Base-by-base conservation (phyloP, 2,329 filamentous ascomycete genomes). In the Trichoderma koningii region DNA sequence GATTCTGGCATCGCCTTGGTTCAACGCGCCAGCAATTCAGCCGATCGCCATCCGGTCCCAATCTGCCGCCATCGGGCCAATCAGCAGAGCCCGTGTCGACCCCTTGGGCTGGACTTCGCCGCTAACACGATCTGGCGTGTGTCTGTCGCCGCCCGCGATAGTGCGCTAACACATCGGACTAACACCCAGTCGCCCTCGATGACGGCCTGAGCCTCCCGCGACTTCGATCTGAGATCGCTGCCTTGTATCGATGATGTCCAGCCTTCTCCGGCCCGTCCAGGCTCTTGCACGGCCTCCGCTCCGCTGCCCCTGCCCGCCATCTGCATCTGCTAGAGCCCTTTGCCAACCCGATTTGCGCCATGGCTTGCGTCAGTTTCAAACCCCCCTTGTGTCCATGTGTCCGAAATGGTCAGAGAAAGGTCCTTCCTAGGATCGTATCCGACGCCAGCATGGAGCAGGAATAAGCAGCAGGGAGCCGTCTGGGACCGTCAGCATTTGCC, bases 31-130 rank as follows among this genome's bases (percentile, higher is more conserved):
- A 53, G 30, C 51, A 28, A 55, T 23, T 34, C 6, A 26, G 23
- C 64, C 66, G 66, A 65, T 67, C 63, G 56, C 57, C 44, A 48
- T 65, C 38, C 9, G 23, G 14, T 9, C 26, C 42, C 21, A 42
- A 28, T 52, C 48, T 38, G 14, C 55, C 38, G 48, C 47, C 53
- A 66, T 66, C 65, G 65, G 28, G 34, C 65, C 64, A 66, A 66
- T 66, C 64, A 57, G 26, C 45, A n/a, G 21, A 23, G 12, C 47
- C 41, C 38, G 12, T 23, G 19, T 47, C 12, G 41, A 38, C 34
- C 47, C 26, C 23, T 42, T 30, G 23, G 23, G 48, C 30, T 56
- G 19, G 7, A 10, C 45, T 60, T 7, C n/a, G 41, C 26, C 41
- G 26, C 63, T 60, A 55, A 65, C 63, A 60, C 2, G 3, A 28